A percentile compares a stretch with the other conserved stretches of the same genome.
Evolutionary conservation across 2,329 filamentous ascomycete species (phyloP).

Genomic region (Microcyclospora tardicrescens): DNA sequence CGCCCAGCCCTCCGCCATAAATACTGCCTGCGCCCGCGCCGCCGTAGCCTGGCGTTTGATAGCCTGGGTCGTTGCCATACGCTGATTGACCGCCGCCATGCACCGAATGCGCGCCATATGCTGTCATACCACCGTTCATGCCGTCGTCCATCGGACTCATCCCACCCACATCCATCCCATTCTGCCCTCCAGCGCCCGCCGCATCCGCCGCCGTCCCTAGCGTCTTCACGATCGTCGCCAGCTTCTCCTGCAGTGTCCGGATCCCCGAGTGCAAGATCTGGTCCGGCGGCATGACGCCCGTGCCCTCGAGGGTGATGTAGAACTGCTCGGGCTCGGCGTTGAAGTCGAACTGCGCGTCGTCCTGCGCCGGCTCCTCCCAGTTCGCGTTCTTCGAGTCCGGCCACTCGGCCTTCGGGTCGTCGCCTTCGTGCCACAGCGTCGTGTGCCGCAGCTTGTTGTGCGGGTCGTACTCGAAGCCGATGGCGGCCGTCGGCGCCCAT

Average conservation of each 20-base stretch:
- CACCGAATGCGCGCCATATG: constrained; percentile 50
- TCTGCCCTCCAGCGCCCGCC: constrained; percentile 31
- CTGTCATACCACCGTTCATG: constrained; percentile 51
- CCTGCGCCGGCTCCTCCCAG: constrained; percentile 65
- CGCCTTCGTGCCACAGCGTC: constrained; percentile 88
- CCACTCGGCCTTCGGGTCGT: constrained; percentile 35
- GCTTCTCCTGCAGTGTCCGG: constrained; percentile 75
- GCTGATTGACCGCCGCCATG: constrained; percentile 52
- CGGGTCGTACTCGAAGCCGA: constrained; percentile 96
- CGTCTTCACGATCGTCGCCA: constrained; percentile 63
- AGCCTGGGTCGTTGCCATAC: constrained; percentile 46
- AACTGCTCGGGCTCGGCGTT: constrained; percentile 67
- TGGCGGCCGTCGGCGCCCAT: constrained; percentile 84
- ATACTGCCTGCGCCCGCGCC: background rate
- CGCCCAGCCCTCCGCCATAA: constrained; percentile 1
- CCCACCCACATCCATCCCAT: constrained; percentile 41
- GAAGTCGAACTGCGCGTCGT: constrained; percentile 82
- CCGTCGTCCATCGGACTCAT: constrained; percentile 37
- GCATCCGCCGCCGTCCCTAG: constrained; percentile 43
- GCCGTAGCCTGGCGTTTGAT: constrained; percentile 1
- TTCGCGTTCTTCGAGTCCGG: constrained; percentile 45
- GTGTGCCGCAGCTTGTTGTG: constrained; percentile 90
- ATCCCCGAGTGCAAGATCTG: constrained; percentile 81
- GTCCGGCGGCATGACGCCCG: constrained; percentile 79
- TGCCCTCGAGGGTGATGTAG: constrained; percentile 87